Conservation (phyloP, 2,329 filamentous ascomycete species). For the Talaromyces sp. region DNA sequence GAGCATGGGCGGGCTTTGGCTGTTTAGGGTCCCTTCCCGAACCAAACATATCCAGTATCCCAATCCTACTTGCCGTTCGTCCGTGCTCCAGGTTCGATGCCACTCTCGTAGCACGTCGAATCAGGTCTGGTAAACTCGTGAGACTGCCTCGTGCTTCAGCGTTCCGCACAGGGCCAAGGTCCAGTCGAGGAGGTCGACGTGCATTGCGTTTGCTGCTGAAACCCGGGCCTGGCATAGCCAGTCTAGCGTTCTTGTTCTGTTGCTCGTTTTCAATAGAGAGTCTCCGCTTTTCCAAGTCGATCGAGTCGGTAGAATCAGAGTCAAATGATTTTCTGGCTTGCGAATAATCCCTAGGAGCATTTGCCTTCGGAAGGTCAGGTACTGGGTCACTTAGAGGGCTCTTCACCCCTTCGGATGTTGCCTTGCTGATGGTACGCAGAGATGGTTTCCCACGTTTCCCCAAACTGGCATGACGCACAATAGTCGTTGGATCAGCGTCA, state of each 20-base stretch:
- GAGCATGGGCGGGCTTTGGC: conserved; percentile 16
- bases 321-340: conserved; percentile 3
- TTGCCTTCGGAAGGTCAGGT: neutral
- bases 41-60: conserved; percentile 46
- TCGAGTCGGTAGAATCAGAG: conserved; percentile 9
- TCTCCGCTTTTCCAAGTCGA: conserved; percentile 14
- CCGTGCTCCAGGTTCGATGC: conserved; percentile 86
- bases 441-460: conserved; percentile 38
- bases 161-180: conserved; percentile 76
- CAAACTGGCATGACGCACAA: conserved; percentile 40
- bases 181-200: conserved; percentile 63
- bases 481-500: conserved; percentile 17
- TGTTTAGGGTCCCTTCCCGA: conserved; percentile 22
- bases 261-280: conserved; percentile 18
- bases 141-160: conserved; percentile 83
- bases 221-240: conserved; percentile 26
- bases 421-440: conserved; percentile 32
- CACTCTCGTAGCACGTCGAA: conserved; percentile 78
- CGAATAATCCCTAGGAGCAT: neutral
- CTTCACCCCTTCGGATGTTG: neutral
- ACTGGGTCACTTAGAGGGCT: neutral
- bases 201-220: conserved; percentile 38
- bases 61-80: conserved; percentile 58
- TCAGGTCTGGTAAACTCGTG: conserved; percentile 88
- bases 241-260: conserved; percentile 17